A percentile compares a stretch with the other conserved stretches of the same genome.
Evolutionary conservation across 2,329 filamentous ascomycete genomes (phyloP).

Genomic region (Calonectria pteridis): DNA sequence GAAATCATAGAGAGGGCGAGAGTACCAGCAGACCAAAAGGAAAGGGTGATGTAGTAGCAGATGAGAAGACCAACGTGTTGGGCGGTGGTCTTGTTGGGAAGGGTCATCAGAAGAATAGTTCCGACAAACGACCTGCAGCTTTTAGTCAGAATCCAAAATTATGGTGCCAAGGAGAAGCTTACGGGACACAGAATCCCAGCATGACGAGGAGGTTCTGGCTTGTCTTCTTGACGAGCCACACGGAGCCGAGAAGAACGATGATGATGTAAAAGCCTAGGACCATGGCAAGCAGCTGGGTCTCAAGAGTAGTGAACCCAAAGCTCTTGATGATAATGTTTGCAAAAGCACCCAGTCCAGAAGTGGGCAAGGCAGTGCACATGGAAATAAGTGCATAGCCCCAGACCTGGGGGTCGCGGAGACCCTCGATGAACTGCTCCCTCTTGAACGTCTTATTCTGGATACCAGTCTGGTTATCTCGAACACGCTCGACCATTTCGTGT

Average conservation of each 20-base stretch:
- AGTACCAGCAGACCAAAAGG: slow-evolving; percentile 82
- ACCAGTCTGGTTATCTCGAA: slow-evolving; percentile 71
- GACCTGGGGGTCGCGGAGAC: slow-evolving; percentile 74
- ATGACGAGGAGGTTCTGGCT: slow-evolving; percentile 78
- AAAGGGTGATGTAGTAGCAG: slow-evolving; percentile 81
- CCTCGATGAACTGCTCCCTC: slow-evolving; percentile 60
- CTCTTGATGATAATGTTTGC: slow-evolving; percentile 79
- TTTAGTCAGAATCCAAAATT: slow-evolving; percentile 9
- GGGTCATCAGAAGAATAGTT: slow-evolving; percentile 78
- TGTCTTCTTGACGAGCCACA: slow-evolving; percentile 76
- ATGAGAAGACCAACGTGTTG: slow-evolving; percentile 77
- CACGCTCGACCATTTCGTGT: slow-evolving; percentile 70
- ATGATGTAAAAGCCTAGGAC: slow-evolving; percentile 82
- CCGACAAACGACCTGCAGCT: slow-evolving; percentile 72
- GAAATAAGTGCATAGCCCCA: slow-evolving; percentile 75
- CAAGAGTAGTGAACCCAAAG: slow-evolving; percentile 73
- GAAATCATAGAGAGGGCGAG: slow-evolving; percentile 76
- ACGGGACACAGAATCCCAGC: slow-evolving; percentile 75
- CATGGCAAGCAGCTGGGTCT: slow-evolving; percentile 82
- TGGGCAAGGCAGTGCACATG: slow-evolving; percentile 80
- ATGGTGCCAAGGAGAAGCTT: slow-evolving; percentile 33
- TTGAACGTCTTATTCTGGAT: slow-evolving; percentile 67
- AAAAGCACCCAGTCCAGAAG: slow-evolving; percentile 79
- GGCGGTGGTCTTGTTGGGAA: slow-evolving; percentile 67
- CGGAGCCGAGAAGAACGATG: slow-evolving; percentile 73